Evolutionary conservation across 1,284 basidiomycete species (phyloP).

Genomic region (Cutaneotrichosporon arboriforme): DNA sequence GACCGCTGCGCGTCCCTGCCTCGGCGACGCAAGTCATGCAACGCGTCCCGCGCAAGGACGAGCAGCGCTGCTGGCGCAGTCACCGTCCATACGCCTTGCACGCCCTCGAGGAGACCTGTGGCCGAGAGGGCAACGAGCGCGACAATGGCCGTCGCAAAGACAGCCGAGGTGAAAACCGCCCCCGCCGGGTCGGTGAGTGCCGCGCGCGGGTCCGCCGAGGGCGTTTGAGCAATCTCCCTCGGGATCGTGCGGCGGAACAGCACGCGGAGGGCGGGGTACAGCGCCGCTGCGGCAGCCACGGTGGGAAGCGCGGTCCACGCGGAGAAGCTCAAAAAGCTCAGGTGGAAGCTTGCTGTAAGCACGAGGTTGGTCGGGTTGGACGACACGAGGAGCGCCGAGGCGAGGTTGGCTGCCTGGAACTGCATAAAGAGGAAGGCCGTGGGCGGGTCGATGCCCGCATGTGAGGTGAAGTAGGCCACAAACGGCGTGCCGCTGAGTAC

Average conservation of each 20-base stretch:
- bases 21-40: constrained; percentile 51
- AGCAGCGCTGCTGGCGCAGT: constrained; percentile 77
- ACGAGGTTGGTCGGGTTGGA: constrained; percentile 53
- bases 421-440: constrained; percentile 64
- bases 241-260: constrained; percentile 6
- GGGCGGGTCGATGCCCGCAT: constrained; percentile 58
- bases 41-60: constrained; percentile 65
- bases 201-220: constrained; percentile 49
- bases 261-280: constrained; percentile 40
- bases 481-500: constrained; percentile 77
- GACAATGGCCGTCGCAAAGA: constrained; percentile 55
- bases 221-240: neutral
- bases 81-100: constrained; percentile 64
- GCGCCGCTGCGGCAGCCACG: constrained; percentile 37
- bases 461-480: constrained; percentile 75
- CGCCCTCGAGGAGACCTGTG: constrained; percentile 53
- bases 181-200: constrained; percentile 54
- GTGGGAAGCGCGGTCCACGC: constrained; percentile 48
- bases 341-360: constrained; percentile 47
- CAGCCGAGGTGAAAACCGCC: constrained; percentile 51
- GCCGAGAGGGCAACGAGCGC: constrained; percentile 58
- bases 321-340: constrained; percentile 48
- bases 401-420: constrained; percentile 73
- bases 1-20: neutral
- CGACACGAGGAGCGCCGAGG: constrained; percentile 50